Evolutionary conservation across 352 stramenopile genomes (phyloP).

Genomic region (Globisporangium spiculum): DNA sequence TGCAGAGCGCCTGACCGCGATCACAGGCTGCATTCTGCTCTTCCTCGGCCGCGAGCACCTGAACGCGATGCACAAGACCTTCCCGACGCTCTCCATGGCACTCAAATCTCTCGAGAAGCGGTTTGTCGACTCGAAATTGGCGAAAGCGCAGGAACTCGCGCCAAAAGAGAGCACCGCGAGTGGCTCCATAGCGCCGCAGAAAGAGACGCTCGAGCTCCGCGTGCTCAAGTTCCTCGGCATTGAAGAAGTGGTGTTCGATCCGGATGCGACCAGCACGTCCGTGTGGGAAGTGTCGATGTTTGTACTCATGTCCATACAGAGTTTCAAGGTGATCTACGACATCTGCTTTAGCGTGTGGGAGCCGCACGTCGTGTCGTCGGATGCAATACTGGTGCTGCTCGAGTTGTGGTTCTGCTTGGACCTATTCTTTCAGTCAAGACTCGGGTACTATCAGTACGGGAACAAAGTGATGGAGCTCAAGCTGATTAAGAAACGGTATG

Average conservation of each 20-base stretch:
- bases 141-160: constrained; percentile 24
- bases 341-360: constrained; percentile 21
- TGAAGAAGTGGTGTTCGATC: constrained; percentile 39
- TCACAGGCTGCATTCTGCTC: constrained; percentile 55
- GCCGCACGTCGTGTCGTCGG: constrained; percentile 7
- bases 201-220: constrained; percentile 25
- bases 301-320: constrained; percentile 26
- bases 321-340: constrained; percentile 37
- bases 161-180: constrained; percentile 8
- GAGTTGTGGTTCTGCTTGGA: constrained; percentile 48
- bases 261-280: constrained; percentile 24
- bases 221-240: constrained; percentile 31
- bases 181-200: constrained; percentile 7
- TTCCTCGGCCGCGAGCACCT: constrained; percentile 54
- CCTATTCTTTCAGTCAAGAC: constrained; percentile 40
- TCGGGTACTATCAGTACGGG: constrained; percentile 62
- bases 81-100: constrained; percentile 60
- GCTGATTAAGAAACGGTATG: constrained; percentile 39
- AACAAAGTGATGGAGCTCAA: constrained; percentile 64
- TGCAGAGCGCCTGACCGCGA: constrained; percentile 50
- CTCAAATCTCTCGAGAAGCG: constrained; percentile 56
- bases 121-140: constrained; percentile 42
- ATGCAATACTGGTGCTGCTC: constrained; percentile 30
- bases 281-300: constrained; percentile 35
- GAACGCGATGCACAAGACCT: constrained; percentile 54